phyloP scores from a whole-genome alignment of 306 rosid species.

The Vigna mungo region DNA sequence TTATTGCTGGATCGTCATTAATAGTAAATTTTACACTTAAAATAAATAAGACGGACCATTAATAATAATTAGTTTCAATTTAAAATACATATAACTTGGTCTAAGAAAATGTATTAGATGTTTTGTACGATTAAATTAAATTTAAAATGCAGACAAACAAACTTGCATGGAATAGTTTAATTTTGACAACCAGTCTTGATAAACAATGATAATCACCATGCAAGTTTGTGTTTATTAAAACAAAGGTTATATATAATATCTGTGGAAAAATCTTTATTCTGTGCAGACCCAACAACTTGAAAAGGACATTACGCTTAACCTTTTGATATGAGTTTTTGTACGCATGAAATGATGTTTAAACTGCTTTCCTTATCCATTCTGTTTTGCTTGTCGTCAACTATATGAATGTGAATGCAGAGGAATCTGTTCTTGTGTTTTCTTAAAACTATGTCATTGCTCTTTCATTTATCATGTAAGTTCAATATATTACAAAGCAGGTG shows the following conservation, averaged over 20 bases:
- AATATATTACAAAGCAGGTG: background rate
- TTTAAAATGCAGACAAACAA: too few relatives aligned
- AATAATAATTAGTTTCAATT: too few relatives aligned
- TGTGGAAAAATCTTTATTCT: slow-evolving; percentile 29
- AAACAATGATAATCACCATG: slow-evolving; percentile 17
- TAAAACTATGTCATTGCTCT: background rate
- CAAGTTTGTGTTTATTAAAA: background rate
- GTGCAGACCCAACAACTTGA: slow-evolving; percentile 39
- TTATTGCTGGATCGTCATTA: too few relatives aligned
- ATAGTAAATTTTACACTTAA: too few relatives aligned
- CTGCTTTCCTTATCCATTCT: background rate
- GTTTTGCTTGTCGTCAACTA: background rate
- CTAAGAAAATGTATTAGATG: too few relatives aligned
- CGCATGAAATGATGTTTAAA: slow-evolving; percentile 10
- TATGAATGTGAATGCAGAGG: background rate
- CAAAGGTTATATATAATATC: background rate
- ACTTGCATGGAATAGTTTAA: background rate
- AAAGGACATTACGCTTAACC: slow-evolving; percentile 15
- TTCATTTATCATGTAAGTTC: background rate
- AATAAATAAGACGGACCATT: too few relatives aligned
- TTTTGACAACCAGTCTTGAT: slow-evolving; percentile 26
- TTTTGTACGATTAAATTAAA: too few relatives aligned
- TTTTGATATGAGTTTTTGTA: background rate
- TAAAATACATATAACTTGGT: too few relatives aligned
- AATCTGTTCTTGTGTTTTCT: background rate